Conservation (phyloP, 2,329 filamentous ascomycete genomes). For the Diaporthe citriasiana region DNA sequence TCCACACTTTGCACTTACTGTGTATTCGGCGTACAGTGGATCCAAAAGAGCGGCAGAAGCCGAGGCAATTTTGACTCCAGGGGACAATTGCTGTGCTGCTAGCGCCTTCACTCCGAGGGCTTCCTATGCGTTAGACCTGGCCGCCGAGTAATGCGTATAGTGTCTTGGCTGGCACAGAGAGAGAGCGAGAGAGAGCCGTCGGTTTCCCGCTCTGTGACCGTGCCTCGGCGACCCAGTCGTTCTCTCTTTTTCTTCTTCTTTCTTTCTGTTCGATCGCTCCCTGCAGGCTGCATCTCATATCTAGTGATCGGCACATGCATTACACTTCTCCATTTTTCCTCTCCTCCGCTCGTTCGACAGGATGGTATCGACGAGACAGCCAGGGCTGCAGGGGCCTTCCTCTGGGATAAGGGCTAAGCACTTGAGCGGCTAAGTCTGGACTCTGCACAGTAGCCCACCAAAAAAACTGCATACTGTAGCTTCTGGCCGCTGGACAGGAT, state of each 20-base stretch:
- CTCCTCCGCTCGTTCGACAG: conserved; percentile 19
- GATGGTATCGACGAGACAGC: conserved; percentile 18
- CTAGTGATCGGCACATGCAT: conserved; percentile 33
- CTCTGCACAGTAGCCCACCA: background rate
- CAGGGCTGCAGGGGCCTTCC: conserved; percentile 22
- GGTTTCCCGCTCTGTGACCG: background rate
- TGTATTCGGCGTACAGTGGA: background rate
- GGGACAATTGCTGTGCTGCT: background rate
- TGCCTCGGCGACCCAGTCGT: conserved; percentile 13
- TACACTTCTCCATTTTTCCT: conserved; percentile 22
- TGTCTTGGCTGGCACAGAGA: background rate
- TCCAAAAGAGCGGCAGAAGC: conserved; percentile 12
- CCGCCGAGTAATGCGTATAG: background rate
- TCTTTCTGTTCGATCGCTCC: conserved; percentile 9
- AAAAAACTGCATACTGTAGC: background rate
- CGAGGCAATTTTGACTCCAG: conserved; percentile 8
- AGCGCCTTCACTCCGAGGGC: background rate
- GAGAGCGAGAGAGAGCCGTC: conserved; percentile 5
- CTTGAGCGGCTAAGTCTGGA: conserved; percentile 4
- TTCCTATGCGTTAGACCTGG: background rate
- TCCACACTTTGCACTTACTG: background rate
- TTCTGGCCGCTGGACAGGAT: background rate
- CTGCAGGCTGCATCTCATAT: conserved; percentile 35
- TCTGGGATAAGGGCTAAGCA: conserved; percentile 5
- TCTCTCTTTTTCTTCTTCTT: too few species aligned